Evolutionary conservation across 2,329 filamentous ascomycete genomes (phyloP).

Genomic region (Curvularia spicifera): DNA sequence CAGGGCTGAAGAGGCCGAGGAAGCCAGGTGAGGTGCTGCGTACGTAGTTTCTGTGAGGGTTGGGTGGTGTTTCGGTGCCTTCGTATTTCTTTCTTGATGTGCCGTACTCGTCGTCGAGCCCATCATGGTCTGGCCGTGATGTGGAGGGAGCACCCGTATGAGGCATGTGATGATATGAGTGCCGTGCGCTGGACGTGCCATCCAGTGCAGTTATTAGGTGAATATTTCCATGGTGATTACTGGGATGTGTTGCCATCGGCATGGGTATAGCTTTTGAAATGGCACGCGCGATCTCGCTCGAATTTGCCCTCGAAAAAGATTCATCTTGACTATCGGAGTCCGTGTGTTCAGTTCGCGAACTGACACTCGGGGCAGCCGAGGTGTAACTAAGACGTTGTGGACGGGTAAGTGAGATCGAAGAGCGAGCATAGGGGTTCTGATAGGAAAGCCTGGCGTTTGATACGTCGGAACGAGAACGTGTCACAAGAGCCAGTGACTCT

Average conservation of each 20-base stretch:
- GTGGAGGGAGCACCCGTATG: constrained; percentile 29
- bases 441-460: constrained; percentile 28
- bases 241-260: constrained; percentile 19
- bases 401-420: constrained; percentile 39
- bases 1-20: constrained; percentile 27
- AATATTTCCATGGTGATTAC: constrained; percentile 10
- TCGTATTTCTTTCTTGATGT: background rate
- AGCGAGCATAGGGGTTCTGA: constrained; percentile 32
- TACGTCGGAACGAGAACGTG: constrained; percentile 32
- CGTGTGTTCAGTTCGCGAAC: constrained; percentile 30
- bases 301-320: constrained; percentile 13
- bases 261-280: constrained; percentile 30
- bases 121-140: constrained; percentile 15
- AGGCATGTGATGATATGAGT: constrained; percentile 1
- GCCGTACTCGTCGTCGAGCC: background rate
- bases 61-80: too few species aligned
- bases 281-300: constrained; percentile 33
- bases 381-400: constrained; percentile 38
- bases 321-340: constrained; percentile 22
- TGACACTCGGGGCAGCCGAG: constrained; percentile 30
- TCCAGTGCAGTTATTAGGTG: constrained; percentile 30
- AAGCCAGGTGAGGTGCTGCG: constrained; percentile 26
- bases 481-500: constrained; percentile 22
- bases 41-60: constrained; percentile 3
- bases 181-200: constrained; percentile 12